Conservation (phyloP, 257 asterid genomes). For the Galeopsis tetrahit region DNA sequence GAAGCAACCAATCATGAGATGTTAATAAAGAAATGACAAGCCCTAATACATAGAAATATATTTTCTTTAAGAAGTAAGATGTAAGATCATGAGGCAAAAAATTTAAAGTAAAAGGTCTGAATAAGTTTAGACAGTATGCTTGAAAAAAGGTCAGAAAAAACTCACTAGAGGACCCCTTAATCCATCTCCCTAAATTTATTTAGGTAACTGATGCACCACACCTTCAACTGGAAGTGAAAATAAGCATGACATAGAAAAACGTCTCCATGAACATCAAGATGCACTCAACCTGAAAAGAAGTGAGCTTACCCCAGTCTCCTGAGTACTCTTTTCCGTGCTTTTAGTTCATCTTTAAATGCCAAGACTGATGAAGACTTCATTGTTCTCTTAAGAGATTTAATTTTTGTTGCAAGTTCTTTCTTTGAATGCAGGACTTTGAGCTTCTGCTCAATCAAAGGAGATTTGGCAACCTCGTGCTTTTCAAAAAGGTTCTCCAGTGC, state of each 20-base stretch:
- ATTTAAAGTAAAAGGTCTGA: not conserved
- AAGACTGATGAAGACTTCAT: constrained; percentile 79
- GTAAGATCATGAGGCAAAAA: not conserved
- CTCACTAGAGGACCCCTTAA: not conserved
- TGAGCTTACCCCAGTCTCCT: constrained; percentile 81
- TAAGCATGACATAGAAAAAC: constrained; percentile 2
- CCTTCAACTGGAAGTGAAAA: constrained; percentile 23
- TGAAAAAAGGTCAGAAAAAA: not conserved
- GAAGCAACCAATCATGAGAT: not conserved
- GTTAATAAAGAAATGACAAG: not conserved
- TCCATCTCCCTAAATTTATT: not conserved
- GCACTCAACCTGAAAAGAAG: constrained; percentile 23
- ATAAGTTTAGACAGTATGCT: not conserved
- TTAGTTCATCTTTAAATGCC: constrained; percentile 98
- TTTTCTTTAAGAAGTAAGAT: not conserved
- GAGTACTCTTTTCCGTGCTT: constrained; percentile 90
- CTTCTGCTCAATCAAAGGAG: constrained; percentile 87
- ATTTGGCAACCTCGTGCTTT: constrained; percentile 81
- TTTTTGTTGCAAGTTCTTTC: constrained; percentile 82
- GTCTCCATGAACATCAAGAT: constrained; percentile 12
- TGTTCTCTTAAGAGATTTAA: constrained; percentile 75
- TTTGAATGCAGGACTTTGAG: constrained; percentile 78
- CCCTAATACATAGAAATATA: not conserved
- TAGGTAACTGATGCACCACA: constrained; percentile 13
- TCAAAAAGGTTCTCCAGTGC: constrained; percentile 90